Evolutionary conservation across 768 basidiomycete species (phyloP), one percentile per base, ranked within the genome.

Genomic region (Pseudohyphozyma bogoriensis): DNA sequence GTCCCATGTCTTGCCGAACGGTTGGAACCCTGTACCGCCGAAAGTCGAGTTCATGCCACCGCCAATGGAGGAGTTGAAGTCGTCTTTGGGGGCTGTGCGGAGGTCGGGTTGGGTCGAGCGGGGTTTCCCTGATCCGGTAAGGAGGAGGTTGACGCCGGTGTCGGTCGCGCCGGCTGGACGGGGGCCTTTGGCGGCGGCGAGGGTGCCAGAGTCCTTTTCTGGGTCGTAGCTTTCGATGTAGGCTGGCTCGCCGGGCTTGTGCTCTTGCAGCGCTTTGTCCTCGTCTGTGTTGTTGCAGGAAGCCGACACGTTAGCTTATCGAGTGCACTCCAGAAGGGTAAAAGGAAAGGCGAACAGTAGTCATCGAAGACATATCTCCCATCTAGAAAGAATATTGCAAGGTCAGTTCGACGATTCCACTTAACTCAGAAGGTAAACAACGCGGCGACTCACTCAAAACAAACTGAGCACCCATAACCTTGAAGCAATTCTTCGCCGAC

Each of bases 341-440:
- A 22, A 10, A 7, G 15, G 5, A 5, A 20, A 22, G n/a, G 37
- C 65, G 18, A 12, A 66, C 65, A 89, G 73, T 99, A 99, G 75
- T 97, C 95, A 70, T 97, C 95, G 10, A 82, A 81, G 1, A 97
- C 84, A 86, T 91, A 93, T 70, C 81, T 78, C 1, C 93, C 95
- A 58, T 90, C 92, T 95, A 56, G 11, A 46, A n/a, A n/a, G 36
- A 5, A 22, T 5, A 58, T 24, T 8, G 1, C 16, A 40, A 15
- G 33, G 22, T 40, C 9, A 54, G 53, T 22, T 31, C n/a, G 1
- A 50, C 32, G 12, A 4, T 35, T 35, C 20, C 16, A 15, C 22
- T 9, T 9, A 47, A 32, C 28, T 18, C 26, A 31, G 22, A 35
- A n/a, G 55, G 9, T 18, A 7, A 36, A 32, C 42, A 33, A 20